Base-by-base conservation (phyloP, 192 early-diverging fungal species). In the Coemansia sp. region DNA sequence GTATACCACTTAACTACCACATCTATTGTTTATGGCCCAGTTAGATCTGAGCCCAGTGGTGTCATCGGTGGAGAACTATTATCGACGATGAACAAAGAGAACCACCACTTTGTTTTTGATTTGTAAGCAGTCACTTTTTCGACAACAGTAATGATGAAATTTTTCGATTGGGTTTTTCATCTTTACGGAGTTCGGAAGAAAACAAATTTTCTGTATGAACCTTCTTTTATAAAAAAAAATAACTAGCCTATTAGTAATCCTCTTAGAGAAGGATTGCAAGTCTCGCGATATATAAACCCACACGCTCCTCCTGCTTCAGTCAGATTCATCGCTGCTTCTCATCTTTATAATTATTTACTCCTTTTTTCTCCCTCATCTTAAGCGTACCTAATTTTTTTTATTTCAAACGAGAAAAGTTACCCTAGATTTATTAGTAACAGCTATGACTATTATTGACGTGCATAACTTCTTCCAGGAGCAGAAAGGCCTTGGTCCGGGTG, bases 391-490 rank as follows among this genome's bases (percentile, higher is more conserved):
- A 8, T 8, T 26, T 21, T 22, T 51, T 54, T 26, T 21, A 8
- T 4, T 54, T 49, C 47, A 16, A 9, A 54, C 51, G 18, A 21
- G 11, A 7, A 21, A 6, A 6, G 26, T 8, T 22, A 8, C 5
- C 21, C 2, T 8, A 10, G 5, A 32, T 62, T 7, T 9, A 19
- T 26, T 7, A 6, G 26, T 4, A 54, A 32, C 32, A 32, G 32
- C 51, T 41, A 69, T 37, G 40, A 26, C 62, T 41, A 32, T 42
- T 15, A 19, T 42, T 11, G 62, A 73, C 26, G 61, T 71, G 15
- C 47, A 45, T 61, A 15, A 52, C 41, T 82, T 76, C 60, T 77
- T 66, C 58, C 80, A 76, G 16, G 54, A 74, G 11, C 74, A 82
- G 60, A 57, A 48, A 16, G 72, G 66, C 32, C 67, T 40, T 6